Conservation (phyloP, 78 protist genomes). For the Chrysochromulina tobinii region DNA sequence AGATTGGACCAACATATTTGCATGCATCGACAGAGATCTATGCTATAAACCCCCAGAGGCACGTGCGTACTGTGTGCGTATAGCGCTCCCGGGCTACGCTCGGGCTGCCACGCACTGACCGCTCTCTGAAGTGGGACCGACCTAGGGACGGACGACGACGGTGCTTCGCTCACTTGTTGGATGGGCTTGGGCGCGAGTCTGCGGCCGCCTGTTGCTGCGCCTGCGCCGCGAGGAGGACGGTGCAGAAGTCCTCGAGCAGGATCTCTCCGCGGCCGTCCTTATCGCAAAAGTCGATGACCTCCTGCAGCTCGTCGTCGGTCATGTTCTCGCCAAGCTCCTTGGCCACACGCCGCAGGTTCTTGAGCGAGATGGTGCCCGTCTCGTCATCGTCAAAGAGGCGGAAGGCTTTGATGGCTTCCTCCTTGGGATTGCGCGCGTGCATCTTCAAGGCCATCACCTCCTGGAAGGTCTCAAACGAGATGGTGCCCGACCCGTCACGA, state of each 20-base stretch:
- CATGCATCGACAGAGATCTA: too few relatives aligned
- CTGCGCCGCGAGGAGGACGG: neutral
- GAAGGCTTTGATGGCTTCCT: slow-evolving; percentile 89
- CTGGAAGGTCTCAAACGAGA: slow-evolving; percentile 81
- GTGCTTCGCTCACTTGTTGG: too few relatives aligned
- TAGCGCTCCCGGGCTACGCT: too few relatives aligned
- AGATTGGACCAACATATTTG: too few relatives aligned
- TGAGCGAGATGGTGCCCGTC: slow-evolving; percentile 76
- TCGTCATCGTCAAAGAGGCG: slow-evolving; percentile 90
- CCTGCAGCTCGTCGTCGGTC: slow-evolving; percentile 87
- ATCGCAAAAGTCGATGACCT: slow-evolving; percentile 2
- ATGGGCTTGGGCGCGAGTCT: neutral
- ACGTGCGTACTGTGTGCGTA: too few relatives aligned
- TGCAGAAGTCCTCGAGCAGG: slow-evolving; percentile 8
- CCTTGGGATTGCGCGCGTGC: slow-evolving; percentile 76
- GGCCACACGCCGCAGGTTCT: slow-evolving; percentile 85
- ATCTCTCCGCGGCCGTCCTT: neutral
- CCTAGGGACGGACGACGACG: too few relatives aligned
- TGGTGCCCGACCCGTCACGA: slow-evolving; percentile 72
- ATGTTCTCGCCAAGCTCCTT: slow-evolving; percentile 90
- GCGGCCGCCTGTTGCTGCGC: neutral
- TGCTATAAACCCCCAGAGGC: too few relatives aligned
- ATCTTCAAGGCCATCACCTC: slow-evolving; percentile 90
- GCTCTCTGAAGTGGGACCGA: too few relatives aligned
- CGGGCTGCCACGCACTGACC: too few relatives aligned